Conservation (phyloP, 371 early-diverging fungal species). For the Mortierella sp. region DNA sequence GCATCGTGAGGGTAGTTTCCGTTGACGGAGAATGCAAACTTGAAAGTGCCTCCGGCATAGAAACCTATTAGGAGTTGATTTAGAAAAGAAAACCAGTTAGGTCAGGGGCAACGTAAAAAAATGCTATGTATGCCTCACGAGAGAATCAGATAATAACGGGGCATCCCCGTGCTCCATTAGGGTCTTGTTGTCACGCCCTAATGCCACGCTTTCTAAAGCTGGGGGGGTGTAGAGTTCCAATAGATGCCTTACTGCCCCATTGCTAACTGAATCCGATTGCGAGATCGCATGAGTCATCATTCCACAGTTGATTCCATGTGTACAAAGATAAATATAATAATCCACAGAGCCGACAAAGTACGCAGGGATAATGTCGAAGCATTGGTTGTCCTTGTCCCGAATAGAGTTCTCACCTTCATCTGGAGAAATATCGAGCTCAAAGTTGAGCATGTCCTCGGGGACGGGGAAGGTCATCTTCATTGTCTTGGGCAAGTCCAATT, state of each 20-base stretch:
- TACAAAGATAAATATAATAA: neutral
- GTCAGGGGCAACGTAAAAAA: constrained; percentile 7
- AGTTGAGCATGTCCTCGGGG: constrained; percentile 87
- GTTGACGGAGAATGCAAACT: constrained; percentile 92
- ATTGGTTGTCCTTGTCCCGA: neutral
- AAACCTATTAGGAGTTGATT: constrained; percentile 70
- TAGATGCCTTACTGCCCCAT: neutral
- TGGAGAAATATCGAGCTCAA: constrained; percentile 86
- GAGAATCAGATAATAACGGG: neutral
- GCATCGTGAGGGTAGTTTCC: constrained; percentile 98
- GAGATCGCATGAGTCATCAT: neutral
- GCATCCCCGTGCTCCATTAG: neutral
- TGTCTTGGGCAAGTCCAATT: constrained; percentile 86
- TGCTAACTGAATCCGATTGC: neutral
- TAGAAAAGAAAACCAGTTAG: neutral
- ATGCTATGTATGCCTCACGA: neutral
- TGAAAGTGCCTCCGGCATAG: constrained; percentile 94
- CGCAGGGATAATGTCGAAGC: neutral
- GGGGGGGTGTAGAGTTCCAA: too few species aligned
- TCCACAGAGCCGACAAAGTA: neutral
- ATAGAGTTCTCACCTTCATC: constrained; percentile 80
- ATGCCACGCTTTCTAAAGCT: too few species aligned
- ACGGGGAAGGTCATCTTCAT: constrained; percentile 85
- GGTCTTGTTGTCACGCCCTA: neutral
- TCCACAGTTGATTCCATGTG: neutral